phyloP scores from a whole-genome alignment of 75 land plant species.

The Cupressus sempervirens region DNA sequence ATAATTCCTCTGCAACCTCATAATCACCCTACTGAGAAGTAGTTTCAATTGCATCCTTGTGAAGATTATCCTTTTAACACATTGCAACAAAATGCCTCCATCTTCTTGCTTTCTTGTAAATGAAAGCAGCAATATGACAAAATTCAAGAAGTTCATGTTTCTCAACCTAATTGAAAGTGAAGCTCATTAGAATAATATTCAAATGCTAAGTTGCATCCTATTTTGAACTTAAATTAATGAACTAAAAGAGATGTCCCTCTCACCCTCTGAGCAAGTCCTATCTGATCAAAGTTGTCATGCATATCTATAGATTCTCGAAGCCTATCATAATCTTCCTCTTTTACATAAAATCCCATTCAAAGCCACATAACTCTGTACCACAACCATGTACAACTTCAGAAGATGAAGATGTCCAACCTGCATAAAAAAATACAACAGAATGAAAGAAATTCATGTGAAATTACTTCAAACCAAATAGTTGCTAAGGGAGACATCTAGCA shows the following conservation, averaged over 20 bases:
- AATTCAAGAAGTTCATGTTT: slow-evolving; percentile 98
- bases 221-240: not conserved
- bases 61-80: slow-evolving; percentile 93
- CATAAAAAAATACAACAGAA: slow-evolving; percentile 12
- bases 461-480: too few species aligned
- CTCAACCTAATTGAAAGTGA: too few species aligned
- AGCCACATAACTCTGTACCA: slow-evolving; percentile 96
- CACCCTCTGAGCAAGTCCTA: slow-evolving; percentile 96
- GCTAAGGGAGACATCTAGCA: too few species aligned
- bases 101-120: slow-evolving; percentile 95
- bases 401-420: slow-evolving; percentile 82
- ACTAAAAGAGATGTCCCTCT: not conserved
- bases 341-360: slow-evolving; percentile 87
- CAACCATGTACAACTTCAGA: slow-evolving; percentile 97
- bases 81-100: slow-evolving; percentile 97
- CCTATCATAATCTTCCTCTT: slow-evolving; percentile 96
- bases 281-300: slow-evolving; percentile 98
- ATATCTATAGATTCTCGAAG: slow-evolving; percentile 92
- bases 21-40: slow-evolving; percentile 92
- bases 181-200: too few species aligned
- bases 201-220: not conserved
- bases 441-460: too few species aligned
- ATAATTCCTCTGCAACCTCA: slow-evolving; percentile 93
- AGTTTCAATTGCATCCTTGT: slow-evolving; percentile 99
- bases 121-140: slow-evolving; percentile 91